Evolutionary conservation across 768 basidiomycete genomes (phyloP), one percentile per base, ranked within the genome.

Genomic region (Lactarius hengduanensis): DNA sequence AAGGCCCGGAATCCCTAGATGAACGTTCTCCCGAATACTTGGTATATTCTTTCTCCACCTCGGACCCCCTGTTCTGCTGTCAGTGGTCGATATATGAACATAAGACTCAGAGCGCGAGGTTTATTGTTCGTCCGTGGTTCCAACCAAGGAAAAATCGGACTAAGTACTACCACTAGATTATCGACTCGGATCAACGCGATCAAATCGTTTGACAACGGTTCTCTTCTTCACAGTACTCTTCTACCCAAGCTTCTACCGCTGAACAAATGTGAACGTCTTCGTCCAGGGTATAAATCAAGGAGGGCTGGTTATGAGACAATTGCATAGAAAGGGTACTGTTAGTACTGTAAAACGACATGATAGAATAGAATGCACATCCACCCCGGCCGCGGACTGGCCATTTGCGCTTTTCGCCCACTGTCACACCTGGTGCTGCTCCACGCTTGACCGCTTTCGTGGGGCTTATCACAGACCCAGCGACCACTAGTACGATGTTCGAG

Each of bases 391-490:
- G 22, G 38, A 40, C 20, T 9, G 13, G 92, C 92, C 81, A 93
- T 94, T 83, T 94, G 76, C 92, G 81, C 79, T 94, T 94, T 77
- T 92, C 91, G 2, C 86, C 86, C 2, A 80, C 82, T 5, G 78
- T 74, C 0, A 75, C 80, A 13, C 77, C 78, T 1, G 82, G 81
- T 0, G 86, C 82, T 1, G 88, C 85, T 18, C 86, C 81, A 59
- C 91, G 79, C 77, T 92, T 92, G 60, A 89, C 82, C 0, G 89
- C 84, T 74, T 91, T 92, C 10, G 83, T 78, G 6, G 78, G 74
- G 4, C 79, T 67, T 59, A 77, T 71, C 1, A 78, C 73, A 15
- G 77, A 68, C 36, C 53, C 57, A 34, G n/a, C 55, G 36, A 73
- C 38, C 18, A 65, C 61, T 15, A 72, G 67, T 0, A 74, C 74